Conservation (phyloP, 345 rosid genomes). For the Populus ilicifolia region DNA sequence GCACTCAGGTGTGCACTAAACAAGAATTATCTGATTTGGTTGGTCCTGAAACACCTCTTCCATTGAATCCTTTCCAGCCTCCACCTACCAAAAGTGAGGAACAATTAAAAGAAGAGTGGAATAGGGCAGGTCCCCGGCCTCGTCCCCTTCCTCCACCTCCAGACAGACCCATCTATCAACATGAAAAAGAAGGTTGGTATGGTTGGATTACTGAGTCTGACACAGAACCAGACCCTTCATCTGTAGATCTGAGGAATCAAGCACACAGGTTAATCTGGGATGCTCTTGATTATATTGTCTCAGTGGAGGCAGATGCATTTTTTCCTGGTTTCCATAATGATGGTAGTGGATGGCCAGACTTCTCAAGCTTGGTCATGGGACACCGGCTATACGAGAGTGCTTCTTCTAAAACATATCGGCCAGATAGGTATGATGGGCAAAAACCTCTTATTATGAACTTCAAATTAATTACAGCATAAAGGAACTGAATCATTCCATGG, state of each 20-base stretch:
- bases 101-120: conserved; percentile 81
- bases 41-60: conserved; percentile 81
- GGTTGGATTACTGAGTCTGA: conserved; percentile 85
- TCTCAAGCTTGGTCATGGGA: conserved; percentile 95
- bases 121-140: conserved; percentile 93
- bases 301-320: conserved; percentile 90
- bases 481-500: background rate
- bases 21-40: conserved; percentile 65
- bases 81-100: conserved; percentile 57
- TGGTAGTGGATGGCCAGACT: conserved; percentile 88
- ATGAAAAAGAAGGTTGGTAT: conserved; percentile 99
- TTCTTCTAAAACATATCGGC: conserved; percentile 78
- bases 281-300: conserved; percentile 88
- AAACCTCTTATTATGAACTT: conserved; percentile 1
- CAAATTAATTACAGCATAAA: background rate
- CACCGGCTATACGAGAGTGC: conserved; percentile 90
- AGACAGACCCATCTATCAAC: conserved; percentile 79
- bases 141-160: conserved; percentile 99
- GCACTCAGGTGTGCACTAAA: conserved; percentile 68
- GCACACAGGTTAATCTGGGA: conserved; percentile 93
- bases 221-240: conserved; percentile 77
- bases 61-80: conserved; percentile 36
- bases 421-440: conserved; percentile 59
- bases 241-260: conserved; percentile 68
- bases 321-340: conserved; percentile 85